Base-by-base conservation (phyloP, 202 grass and related monocot genomes). In the Setaria italica region DNA sequence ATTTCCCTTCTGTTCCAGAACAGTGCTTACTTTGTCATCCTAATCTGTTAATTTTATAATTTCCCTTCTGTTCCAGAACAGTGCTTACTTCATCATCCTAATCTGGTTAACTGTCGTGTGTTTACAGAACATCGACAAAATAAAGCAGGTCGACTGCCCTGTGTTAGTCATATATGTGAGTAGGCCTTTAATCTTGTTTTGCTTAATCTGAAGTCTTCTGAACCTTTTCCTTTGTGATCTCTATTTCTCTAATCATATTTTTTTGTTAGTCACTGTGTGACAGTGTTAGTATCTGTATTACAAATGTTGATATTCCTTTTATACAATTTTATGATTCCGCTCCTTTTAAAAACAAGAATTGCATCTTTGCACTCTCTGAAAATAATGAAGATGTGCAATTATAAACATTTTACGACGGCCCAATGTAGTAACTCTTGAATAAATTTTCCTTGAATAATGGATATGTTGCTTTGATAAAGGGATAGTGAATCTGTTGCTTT, bases 121-220 rank as follows among this genome's bases (percentile, higher is more conserved):
- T 84, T 79, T 88, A 77, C 93, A 99, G 96, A 99, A 99, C 64
- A 95, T 99, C 17, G 93, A 99, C 83, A 94, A 89, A 82, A 99
- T 99, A 92, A 89, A 91, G 80, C 93, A 94, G 86, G 93, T 95
- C 46, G 89, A 90, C 80, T 99, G 91, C 84, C 93, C 96, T 66
- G 96, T 95, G 41, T 62, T 99, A 80, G 96, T 99, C 49, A 99
- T 99, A 84, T 93, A 99, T 92, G 96, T 99, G 88, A 99, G 96
- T 89, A 51, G 6, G 15, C 68, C 56, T 57, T 32, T 76, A 14
- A 48, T 20, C 29, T 81, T 39, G 3, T 66, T 51, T 25, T 67
- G 35, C 1, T 74, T 57, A 15, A 55, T 76, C 16, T 62, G 13
- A 70, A 62, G 33, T 19, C 29, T 30, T 67, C 30, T 58, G 41